Base-by-base conservation (phyloP, 1,284 basidiomycete species). In the Trametes sp. region DNA sequence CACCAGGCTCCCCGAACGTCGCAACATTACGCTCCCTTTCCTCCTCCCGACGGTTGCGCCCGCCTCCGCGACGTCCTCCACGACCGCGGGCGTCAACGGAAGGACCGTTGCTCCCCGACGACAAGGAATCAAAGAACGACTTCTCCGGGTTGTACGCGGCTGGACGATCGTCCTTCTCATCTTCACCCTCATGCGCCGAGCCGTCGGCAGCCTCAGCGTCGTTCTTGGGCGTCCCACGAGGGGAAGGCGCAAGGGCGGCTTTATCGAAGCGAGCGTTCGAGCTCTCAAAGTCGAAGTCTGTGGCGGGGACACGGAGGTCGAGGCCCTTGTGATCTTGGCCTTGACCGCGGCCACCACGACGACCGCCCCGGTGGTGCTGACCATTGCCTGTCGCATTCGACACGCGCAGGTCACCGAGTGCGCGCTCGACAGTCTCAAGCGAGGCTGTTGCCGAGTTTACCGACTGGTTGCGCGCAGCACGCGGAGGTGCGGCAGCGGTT, bases 1-100 rank as follows among this genome's bases (percentile, higher is more conserved):
- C 88, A 19, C 90, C 90, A 7, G 91, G 87, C 73, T 93, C 92
- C 5, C 91, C 91, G 80, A 93, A 93, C 14, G 91, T 93, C 35
- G 89, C 89, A 8, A 93, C 84, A 70, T 93, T 93, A 75, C 84
- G 84, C 74, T 91, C 89, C 62, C 90, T 77, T 72, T 93, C 91
- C 69, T 93, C 91, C 69, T 93, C 91, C 51, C 91, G 75, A 66
- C 90, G 82, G 69, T 87, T 90, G 57, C 87, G 79, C 1, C 86
- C 88, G 13, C 76, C 81, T 14, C 83, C 82, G 9, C 84, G 78
- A 24, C 87, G 77, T 2, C 86, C 76, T 10, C 78, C 76, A 31
- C 78, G 75, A 21, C 75, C 72, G 41, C 76, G 73, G 16, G 67
- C 73, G 51, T 77, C 76, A 6, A 69, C 64, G 14, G 67, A 52